Conservation (phyloP, 148 eudicot genomes). For the Hydrangea macrophylla region DNA sequence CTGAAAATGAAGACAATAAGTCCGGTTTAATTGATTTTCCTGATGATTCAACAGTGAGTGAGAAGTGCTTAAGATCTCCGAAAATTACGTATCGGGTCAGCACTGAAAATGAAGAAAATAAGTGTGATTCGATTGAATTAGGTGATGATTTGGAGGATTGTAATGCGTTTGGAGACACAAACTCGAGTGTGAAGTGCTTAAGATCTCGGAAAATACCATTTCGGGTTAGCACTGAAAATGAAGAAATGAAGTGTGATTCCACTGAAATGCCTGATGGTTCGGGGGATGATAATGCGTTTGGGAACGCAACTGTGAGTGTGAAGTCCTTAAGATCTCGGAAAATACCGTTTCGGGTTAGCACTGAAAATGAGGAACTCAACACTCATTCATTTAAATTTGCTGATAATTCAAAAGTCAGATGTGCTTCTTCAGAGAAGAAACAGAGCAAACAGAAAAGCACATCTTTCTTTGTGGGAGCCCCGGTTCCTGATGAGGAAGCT, state of each 20-base stretch:
- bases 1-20: neutral
- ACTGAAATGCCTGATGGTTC: neutral
- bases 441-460: slow-evolving; percentile 9
- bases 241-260: neutral
- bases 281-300: neutral
- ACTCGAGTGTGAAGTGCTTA: slow-evolving; percentile 8
- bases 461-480: slow-evolving; percentile 57
- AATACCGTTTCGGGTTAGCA: slow-evolving; percentile 9
- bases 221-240: neutral
- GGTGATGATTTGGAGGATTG: too few relatives aligned
- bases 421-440: slow-evolving; percentile 14
- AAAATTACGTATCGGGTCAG: neutral
- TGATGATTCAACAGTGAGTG: neutral
- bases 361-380: slow-evolving; percentile 9
- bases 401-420: slow-evolving; percentile 1
- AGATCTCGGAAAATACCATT: neutral
- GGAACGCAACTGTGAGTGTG: neutral
- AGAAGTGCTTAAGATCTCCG: slow-evolving; percentile 22
- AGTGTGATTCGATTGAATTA: too few relatives aligned
- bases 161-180: neutral
- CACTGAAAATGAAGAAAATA: neutral
- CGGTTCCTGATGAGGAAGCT: slow-evolving; percentile 75
- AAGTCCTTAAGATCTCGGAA: slow-evolving; percentile 30
- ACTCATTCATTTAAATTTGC: neutral
- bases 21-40: neutral